phyloP scores from a whole-genome alignment of 257 asterid species.

The Cordia subcordata region DNA sequence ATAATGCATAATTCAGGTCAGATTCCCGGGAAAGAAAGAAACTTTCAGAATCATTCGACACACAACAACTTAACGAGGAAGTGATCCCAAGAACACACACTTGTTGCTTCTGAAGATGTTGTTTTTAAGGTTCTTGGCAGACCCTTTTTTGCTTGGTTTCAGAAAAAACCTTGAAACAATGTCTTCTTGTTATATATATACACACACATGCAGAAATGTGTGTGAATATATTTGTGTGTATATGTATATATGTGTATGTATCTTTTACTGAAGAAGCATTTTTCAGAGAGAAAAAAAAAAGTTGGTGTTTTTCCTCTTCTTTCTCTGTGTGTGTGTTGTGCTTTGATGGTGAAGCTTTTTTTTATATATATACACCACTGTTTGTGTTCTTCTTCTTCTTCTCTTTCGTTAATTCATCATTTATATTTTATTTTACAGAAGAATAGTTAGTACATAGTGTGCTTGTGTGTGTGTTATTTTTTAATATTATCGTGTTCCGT shows the following conservation, averaged over 20 bases:
- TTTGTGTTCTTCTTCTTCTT: constrained; percentile 34
- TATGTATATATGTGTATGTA: no score
- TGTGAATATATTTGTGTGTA: no score
- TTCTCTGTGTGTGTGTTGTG: no score
- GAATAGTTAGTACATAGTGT: neutral
- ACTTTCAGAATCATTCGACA: neutral
- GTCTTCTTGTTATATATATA: neutral
- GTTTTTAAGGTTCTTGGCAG: constrained; percentile 36
- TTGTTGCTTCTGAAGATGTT: constrained; percentile 3
- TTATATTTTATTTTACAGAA: no score
- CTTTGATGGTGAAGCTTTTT: no score
- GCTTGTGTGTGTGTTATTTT: constrained; percentile 8
- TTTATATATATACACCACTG: no score
- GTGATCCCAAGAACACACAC: constrained; percentile 39
- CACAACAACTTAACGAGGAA: constrained; percentile 30
- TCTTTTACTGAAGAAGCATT: no score
- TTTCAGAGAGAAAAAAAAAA: neutral
- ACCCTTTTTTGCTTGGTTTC: constrained; percentile 23
- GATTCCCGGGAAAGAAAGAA: constrained; percentile 30
- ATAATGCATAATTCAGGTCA: constrained; percentile 46
- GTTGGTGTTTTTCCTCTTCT: neutral
- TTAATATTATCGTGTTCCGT: constrained; percentile 16
- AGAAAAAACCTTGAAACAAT: neutral
- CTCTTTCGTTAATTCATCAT: constrained; percentile 38
- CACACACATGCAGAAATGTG: neutral